Evolutionary conservation across 768 basidiomycete species (phyloP).

Genomic region (Russula virescens): DNA sequence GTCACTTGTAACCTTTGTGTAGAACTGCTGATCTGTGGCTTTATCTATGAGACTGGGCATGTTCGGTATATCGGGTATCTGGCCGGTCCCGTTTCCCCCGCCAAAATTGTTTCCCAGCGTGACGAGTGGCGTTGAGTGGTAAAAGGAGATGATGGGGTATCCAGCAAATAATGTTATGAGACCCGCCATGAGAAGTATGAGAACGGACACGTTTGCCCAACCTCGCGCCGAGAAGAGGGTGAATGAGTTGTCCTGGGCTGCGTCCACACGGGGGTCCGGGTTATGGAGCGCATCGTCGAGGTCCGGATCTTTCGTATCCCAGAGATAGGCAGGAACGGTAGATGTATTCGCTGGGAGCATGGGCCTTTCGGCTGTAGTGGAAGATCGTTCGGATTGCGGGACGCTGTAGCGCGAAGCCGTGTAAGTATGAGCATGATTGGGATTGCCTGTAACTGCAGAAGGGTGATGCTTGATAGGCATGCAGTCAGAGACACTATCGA

Average conservation of each 20-base stretch:
- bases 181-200: slow-evolving; percentile 60
- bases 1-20: slow-evolving; percentile 60
- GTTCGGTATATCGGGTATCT: slow-evolving; percentile 70
- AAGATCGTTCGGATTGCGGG: slow-evolving; percentile 43
- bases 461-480: slow-evolving; percentile 50
- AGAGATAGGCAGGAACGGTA: slow-evolving; percentile 64
- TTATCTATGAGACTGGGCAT: slow-evolving; percentile 68
- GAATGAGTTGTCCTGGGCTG: slow-evolving; percentile 51
- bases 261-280: slow-evolving; percentile 71
- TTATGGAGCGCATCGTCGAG: slow-evolving; percentile 89
- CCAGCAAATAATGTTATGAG: slow-evolving; percentile 80
- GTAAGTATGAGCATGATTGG: slow-evolving; percentile 41
- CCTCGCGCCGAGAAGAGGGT: slow-evolving; percentile 78
- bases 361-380: slow-evolving; percentile 35
- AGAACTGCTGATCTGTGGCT: slow-evolving; percentile 59
- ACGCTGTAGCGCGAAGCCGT: slow-evolving; percentile 52
- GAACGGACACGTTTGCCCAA: slow-evolving; percentile 70
- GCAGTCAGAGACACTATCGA: not conserved
- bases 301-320: slow-evolving; percentile 78
- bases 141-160: slow-evolving; percentile 75
- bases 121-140: slow-evolving; percentile 27
- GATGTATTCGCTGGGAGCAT: slow-evolving; percentile 45
- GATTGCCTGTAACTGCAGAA: slow-evolving; percentile 32
- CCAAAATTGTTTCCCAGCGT: slow-evolving; percentile 73
- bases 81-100: slow-evolving; percentile 80